These are phyloP conservation scores for Geum urbanum DNA, from an alignment of 306 rosid genomes.

Conservation along the genomic window DNA sequence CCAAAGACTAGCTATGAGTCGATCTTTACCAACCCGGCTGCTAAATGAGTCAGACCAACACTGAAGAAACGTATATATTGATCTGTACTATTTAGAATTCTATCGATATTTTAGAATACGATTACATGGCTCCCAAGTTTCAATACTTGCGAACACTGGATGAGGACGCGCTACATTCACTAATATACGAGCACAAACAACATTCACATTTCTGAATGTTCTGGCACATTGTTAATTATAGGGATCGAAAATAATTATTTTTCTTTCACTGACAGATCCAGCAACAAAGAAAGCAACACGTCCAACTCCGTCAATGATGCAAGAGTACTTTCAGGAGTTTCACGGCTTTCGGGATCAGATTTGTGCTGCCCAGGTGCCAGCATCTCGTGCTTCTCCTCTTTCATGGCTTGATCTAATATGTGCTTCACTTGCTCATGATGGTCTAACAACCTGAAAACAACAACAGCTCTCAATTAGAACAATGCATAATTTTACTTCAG, in stretches of 20 bases:
- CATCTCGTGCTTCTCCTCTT: conserved; percentile 8
- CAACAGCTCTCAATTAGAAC: not conserved
- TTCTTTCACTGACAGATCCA: conserved; percentile 29
- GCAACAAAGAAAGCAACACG: conserved; percentile 30
- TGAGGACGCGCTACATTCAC: no score
- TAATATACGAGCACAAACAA: not conserved
- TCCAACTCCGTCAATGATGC: conserved; percentile 24
- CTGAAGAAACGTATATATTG: not conserved
- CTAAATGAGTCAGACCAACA: not conserved
- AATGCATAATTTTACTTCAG: not conserved
- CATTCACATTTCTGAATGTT: not conserved
- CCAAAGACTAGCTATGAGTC: not conserved
- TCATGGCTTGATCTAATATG: conserved; percentile 4
- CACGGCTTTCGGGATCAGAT: no score
- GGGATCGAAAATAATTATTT: not conserved
- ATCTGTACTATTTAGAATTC: no score
- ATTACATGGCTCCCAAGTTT: not conserved
- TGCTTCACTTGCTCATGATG: conserved; percentile 26
- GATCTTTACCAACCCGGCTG: not conserved
- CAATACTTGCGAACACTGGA: not conserved
- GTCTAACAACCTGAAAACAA: conserved; percentile 35
- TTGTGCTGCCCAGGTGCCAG: not conserved
- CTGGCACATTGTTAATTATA: not conserved
- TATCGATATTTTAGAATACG: not conserved
- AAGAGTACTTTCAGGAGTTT: not conserved